These are phyloP conservation scores for Acacia acuminata DNA, from an alignment of 306 rosid genomes.

Conservation along the genomic window DNA sequence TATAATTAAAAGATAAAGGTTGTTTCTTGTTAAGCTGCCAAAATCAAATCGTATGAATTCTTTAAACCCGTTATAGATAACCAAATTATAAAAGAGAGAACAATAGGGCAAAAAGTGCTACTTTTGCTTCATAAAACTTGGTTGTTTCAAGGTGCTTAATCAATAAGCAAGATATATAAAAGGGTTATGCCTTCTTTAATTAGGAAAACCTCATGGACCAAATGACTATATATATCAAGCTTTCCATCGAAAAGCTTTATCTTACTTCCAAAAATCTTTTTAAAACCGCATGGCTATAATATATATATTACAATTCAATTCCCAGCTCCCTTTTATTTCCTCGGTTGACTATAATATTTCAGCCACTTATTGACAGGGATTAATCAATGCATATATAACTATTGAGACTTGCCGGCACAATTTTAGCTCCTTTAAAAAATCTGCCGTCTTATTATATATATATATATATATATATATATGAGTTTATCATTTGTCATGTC, in stretches of 20 bases:
- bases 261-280: not conserved
- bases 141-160: not conserved
- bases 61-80: not conserved
- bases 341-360: not conserved
- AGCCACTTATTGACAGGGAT: not conserved
- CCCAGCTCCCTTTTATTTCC: not conserved
- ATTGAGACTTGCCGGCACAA: not conserved
- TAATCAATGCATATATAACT: not conserved
- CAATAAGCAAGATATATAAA: not conserved
- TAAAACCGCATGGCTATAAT: not conserved
- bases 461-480: too few relatives aligned
- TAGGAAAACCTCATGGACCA: not conserved
- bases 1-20: not conserved
- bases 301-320: not conserved
- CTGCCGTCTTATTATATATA: not conserved
- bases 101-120: not conserved
- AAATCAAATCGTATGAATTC: not conserved
- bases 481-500: too few relatives aligned
- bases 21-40: not conserved
- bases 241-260: not conserved
- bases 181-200: not conserved
- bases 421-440: not conserved
- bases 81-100: not conserved
- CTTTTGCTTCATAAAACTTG: not conserved
- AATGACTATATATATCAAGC: not conserved